phyloP scores from a whole-genome alignment of 164 flowering plant genomes.

The Aristolochia contorta region DNA sequence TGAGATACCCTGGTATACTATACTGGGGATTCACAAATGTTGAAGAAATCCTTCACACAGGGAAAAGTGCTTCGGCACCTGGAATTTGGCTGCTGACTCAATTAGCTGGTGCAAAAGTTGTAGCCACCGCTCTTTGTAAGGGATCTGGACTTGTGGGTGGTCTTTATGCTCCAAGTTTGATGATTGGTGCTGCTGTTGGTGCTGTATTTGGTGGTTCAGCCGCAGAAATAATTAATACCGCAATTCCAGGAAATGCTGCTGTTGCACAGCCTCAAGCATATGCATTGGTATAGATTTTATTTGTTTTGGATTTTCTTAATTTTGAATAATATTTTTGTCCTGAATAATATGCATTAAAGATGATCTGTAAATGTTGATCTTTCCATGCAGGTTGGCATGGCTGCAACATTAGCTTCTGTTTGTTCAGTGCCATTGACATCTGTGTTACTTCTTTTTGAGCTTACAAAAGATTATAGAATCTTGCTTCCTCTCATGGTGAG shows the following conservation, averaged over 20 bases:
- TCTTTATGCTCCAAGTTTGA: constrained; percentile 97
- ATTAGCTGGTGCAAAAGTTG: constrained; percentile 87
- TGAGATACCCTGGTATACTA: constrained; percentile 88
- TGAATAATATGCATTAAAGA: neutral
- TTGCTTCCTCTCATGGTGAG: constrained; percentile 96
- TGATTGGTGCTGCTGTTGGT: constrained; percentile 99
- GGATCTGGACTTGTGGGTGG: constrained; percentile 99
- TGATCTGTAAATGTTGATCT: constrained; percentile 4
- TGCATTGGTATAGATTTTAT: constrained; percentile 52
- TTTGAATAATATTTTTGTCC: neutral
- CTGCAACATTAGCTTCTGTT: constrained; percentile 95
- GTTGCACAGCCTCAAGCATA: constrained; percentile 98
- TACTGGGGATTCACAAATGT: constrained; percentile 99
- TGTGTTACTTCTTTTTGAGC: constrained; percentile 90
- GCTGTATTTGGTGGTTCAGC: constrained; percentile 98
- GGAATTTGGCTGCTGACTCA: constrained; percentile 93
- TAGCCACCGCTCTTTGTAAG: constrained; percentile 92
- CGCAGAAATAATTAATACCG: constrained; percentile 81
- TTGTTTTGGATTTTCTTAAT: neutral
- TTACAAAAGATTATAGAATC: constrained; percentile 92
- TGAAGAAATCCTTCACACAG: constrained; percentile 93
- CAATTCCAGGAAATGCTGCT: constrained; percentile 96
- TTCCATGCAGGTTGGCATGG: constrained; percentile 90
- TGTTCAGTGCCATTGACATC: constrained; percentile 98
- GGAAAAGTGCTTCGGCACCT: constrained; percentile 95